Percentiles rank a stretch among this genome's conserved stretches.
Evolutionary conservation across 2,329 filamentous ascomycete species (phyloP).

Genomic region (Ophiostoma fasciatum): DNA sequence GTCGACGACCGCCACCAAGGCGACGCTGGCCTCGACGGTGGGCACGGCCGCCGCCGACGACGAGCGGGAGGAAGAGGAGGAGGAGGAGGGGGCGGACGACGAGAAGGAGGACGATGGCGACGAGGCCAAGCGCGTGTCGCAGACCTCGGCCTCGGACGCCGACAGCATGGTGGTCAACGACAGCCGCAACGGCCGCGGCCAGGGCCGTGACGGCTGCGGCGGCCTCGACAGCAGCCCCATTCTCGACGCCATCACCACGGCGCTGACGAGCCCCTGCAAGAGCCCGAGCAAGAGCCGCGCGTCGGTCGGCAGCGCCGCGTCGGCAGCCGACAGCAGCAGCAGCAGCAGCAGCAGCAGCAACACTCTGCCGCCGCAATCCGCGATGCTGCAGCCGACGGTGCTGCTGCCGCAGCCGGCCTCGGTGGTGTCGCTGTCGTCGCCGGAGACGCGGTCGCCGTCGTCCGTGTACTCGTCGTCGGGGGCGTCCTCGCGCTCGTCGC

Average conservation of each 20-base stretch:
- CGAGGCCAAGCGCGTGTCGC: constrained; percentile 4
- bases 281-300: constrained; percentile 3
- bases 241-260: constrained; percentile 4
- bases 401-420: not conserved
- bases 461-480: constrained; percentile 7
- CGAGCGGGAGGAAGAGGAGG: no score
- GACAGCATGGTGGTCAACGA: constrained; percentile 9
- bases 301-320: not conserved
- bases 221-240: not conserved
- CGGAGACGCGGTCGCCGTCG: not conserved
- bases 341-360: not conserved
- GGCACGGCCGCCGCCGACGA: not conserved
- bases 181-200: no score
- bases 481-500: constrained; percentile 22
- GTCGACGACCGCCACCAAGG: not conserved
- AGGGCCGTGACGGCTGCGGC: no score
- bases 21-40: not conserved
- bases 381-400: not conserved
- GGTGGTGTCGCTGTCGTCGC: not conserved
- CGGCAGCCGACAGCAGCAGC: not conserved
- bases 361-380: not conserved
- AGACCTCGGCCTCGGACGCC: constrained; percentile 5
- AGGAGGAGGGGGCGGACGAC: not conserved
- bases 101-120: constrained; percentile 7
- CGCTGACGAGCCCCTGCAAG: constrained; percentile 10